Evolutionary conservation across 108 stramenopile genomes (phyloP).

Genomic region (Aurantiochytrium sp.): DNA sequence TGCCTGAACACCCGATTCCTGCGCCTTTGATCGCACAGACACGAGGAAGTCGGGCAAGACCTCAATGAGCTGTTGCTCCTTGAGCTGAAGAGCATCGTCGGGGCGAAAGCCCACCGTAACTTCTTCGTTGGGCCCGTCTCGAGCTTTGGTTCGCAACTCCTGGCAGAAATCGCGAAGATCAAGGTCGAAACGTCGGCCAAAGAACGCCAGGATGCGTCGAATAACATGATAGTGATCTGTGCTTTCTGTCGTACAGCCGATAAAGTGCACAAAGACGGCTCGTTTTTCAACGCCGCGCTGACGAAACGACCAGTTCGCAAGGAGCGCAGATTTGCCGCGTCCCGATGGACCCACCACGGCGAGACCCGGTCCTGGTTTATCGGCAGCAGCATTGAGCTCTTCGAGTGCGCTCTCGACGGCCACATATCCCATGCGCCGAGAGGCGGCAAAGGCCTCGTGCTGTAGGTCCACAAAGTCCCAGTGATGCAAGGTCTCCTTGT

Average conservation of each 20-base stretch:
- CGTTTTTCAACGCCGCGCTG: neutral
- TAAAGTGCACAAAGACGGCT: neutral
- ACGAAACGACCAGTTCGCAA: neutral
- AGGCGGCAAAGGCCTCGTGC: conserved; percentile 13
- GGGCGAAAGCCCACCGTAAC: neutral
- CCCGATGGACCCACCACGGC: neutral
- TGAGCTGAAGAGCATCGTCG: neutral
- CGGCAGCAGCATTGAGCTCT: neutral
- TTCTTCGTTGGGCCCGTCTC: neutral
- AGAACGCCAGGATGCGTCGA: neutral
- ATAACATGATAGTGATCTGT: neutral
- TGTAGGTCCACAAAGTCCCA: neutral
- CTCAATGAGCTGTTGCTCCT: neutral
- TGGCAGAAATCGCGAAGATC: neutral
- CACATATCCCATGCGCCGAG: neutral
- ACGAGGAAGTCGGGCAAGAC: neutral
- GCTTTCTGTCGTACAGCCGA: neutral
- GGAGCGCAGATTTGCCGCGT: neutral
- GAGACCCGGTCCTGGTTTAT: neutral
- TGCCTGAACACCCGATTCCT: neutral
- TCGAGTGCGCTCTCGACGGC: neutral
- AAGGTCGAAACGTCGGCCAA: neutral
- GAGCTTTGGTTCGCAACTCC: neutral
- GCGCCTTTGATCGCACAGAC: neutral
- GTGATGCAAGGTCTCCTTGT: neutral